phyloP scores from a whole-genome alignment of 176 grass and related monocot genomes.

The Triticum timopheevii region DNA sequence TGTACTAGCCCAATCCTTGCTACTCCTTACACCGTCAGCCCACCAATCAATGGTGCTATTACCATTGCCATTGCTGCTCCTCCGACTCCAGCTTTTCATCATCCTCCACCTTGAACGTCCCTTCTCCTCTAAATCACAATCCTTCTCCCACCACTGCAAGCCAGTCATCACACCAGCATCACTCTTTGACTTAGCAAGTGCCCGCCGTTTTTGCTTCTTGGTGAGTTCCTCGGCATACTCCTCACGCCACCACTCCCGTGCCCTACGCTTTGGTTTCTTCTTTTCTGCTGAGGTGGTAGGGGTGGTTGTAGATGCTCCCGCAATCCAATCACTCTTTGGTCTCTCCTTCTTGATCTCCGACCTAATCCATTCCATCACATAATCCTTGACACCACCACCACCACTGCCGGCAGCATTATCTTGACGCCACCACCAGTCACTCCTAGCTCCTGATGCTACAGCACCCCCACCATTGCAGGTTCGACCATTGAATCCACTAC shows the following conservation, averaged over 20 bases:
- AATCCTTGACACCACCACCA: slow-evolving; percentile 64
- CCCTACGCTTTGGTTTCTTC: slow-evolving; percentile 60
- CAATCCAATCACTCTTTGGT: slow-evolving; percentile 77
- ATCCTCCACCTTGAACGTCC: slow-evolving; percentile 64
- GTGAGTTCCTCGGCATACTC: slow-evolving; percentile 91
- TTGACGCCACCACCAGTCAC: slow-evolving; percentile 97
- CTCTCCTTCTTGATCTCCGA: slow-evolving; percentile 97
- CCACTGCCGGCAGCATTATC: slow-evolving; percentile 50
- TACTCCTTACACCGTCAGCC: slow-evolving; percentile 56
- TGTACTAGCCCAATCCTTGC: slow-evolving; percentile 58
- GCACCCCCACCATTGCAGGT: slow-evolving; percentile 60
- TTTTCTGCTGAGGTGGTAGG: slow-evolving; percentile 36
- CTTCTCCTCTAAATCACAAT: slow-evolving; percentile 55
- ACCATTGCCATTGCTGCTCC: slow-evolving; percentile 49
- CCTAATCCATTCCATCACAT: slow-evolving; percentile 98
- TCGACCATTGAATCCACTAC: slow-evolving; percentile 36
- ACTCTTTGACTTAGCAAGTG: slow-evolving; percentile 63
- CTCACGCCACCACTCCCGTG: slow-evolving; percentile 94
- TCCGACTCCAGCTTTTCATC: slow-evolving; percentile 72
- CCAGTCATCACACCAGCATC: slow-evolving; percentile 37
- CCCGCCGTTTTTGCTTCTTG: slow-evolving; percentile 69
- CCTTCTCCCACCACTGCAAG: slow-evolving; percentile 76
- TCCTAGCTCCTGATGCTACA: slow-evolving; percentile 39
- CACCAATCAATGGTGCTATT: slow-evolving; percentile 51
- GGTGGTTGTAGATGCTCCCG: slow-evolving; percentile 27